Evolutionary conservation across 805 yeast genomes (phyloP), one percentile per base, ranked within the genome.

Genomic region (Brettanomyces bruxellensis): DNA sequence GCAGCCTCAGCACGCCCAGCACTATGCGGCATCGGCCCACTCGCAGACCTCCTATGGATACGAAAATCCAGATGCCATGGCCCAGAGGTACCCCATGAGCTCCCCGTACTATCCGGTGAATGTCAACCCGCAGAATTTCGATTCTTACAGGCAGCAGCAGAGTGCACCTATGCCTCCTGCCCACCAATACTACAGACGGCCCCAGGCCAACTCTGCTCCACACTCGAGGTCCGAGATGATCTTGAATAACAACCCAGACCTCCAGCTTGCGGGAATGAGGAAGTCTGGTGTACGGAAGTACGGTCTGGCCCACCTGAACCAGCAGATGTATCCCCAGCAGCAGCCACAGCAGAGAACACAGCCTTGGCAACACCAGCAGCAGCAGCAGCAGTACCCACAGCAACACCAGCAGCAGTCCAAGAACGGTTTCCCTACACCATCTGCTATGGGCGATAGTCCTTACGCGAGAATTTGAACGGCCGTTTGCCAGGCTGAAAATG

Each of bases 181-280:
- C 9, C 42, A 40, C 23, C 42, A 40, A 32, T 40, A 40, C 28
- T 28, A 28, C 32, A 28, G 32, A 9, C 32, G 32, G 9, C 32
- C 32, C 7, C 32, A 28, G 32, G 9, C 7, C 9, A 23, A 38
- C 24, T 14, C 41, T 3, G 32, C 45, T 6, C 35, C 43, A 40
- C 32, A 40, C 7, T 34, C 35, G 22, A 30, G 41, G 18, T 32
- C 41, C 13, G 46, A 73, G 44, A 55, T 67, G 43, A 55, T 75
- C 48, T 57, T 77, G 45, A 65, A 69, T 38, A 67, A 68, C 45
- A 76, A 74, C 51, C 81, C 81, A 25, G 78, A 76, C 52, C 75
- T 76, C 53, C 58, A 51, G n/a, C 53, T 51, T 4, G 46, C 46
- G 3, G 38, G 39, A 3, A 24, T n/a, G 7, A 38, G 52, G 52